Base-by-base conservation (phyloP, 1,139 yeast genomes). In the Pneumocystis canis region DNA sequence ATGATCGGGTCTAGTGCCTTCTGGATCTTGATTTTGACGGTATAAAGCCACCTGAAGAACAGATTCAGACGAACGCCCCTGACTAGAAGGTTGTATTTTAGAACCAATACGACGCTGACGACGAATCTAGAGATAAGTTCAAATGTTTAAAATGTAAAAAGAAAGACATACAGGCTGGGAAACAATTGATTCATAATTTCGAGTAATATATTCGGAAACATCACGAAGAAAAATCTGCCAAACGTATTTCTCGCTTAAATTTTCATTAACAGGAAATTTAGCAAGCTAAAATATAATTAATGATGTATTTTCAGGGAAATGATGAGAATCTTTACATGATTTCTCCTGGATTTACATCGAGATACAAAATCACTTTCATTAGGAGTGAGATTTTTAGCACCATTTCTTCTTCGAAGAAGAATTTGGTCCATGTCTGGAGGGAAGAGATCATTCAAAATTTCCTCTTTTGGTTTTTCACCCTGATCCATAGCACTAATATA, bases 401-500 rank as follows among this genome's bases (percentile, higher is more conserved):
- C 33, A 59, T 61, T 64, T 4, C 47, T 58, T 25, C 70, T 20
- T 9, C 31, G 54, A 25, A 82, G 71, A n/a, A 85, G 71, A n/a
- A 77, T 73, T 59, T 80, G 80, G 58, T 82, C 85, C 68, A 89
- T 71, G 68, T 84, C 79, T 5, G 77, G 77, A 0, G 95, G 94
- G 68, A 92, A 85, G 61, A 90, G 80, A 69, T 84, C 89, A 66
- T 87, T 84, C 66, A 90, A 75, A 9, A 89, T 81, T 62, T 86
- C 92, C 65, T 79, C 80, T 68, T 83, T 79, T 1, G 88, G 79
- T 66, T 84, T 74, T 65, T 84, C 89, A 9, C 83, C 84, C 5
- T 87, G 84, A 69, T 85, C 88, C 67, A 90, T 75, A 0, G 95
- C 96, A 0, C 96, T 85, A 32, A 92, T 89, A 70, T 84, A 92